Evolutionary conservation across 208 protist species (phyloP).

Genomic region (Kentomonas sorsogonicus): DNA sequence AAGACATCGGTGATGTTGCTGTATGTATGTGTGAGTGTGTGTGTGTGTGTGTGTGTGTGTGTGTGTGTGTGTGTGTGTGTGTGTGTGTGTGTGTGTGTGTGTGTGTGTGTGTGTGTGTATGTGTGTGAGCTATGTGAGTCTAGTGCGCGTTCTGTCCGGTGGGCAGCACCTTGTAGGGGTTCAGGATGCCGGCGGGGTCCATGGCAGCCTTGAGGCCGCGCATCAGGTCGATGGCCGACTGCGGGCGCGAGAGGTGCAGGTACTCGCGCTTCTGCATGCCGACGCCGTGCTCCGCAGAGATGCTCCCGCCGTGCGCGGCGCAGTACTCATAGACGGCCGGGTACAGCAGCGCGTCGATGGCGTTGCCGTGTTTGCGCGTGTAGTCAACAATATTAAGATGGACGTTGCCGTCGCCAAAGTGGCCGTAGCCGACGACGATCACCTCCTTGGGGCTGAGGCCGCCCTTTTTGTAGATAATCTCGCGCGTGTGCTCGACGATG

Average conservation of each 20-base stretch:
- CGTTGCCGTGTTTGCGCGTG: slow-evolving; percentile 37
- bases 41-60: too few species aligned
- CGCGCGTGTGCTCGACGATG: slow-evolving; percentile 71
- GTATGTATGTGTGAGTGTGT: too few species aligned
- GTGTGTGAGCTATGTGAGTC: background rate
- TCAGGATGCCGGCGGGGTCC: slow-evolving; percentile 95
- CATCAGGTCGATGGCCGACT: slow-evolving; percentile 85
- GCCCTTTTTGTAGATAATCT: slow-evolving; percentile 44
- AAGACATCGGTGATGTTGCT: too few species aligned
- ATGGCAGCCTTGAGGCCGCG: slow-evolving; percentile 80
- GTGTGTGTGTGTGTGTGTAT: background rate
- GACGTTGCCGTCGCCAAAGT: slow-evolving; percentile 96
- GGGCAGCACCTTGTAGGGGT: slow-evolving; percentile 93
- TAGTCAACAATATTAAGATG: slow-evolving; percentile 92
- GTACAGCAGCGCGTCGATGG: slow-evolving; percentile 48
- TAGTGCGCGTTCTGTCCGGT: background rate
- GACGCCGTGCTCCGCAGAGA: slow-evolving; percentile 95
- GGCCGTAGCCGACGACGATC: slow-evolving; percentile 90
- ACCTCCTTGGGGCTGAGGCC: slow-evolving; percentile 54
- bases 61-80: too few species aligned
- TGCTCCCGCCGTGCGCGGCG: slow-evolving; percentile 64
- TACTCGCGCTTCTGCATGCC: slow-evolving; percentile 87
- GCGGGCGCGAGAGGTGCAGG: slow-evolving; percentile 76
- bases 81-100: background rate
- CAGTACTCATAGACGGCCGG: slow-evolving; percentile 70